Evolutionary conservation across 2,329 filamentous ascomycete genomes (phyloP), one percentile per base, ranked within the genome.

Genomic region (Fusarium sp.): DNA sequence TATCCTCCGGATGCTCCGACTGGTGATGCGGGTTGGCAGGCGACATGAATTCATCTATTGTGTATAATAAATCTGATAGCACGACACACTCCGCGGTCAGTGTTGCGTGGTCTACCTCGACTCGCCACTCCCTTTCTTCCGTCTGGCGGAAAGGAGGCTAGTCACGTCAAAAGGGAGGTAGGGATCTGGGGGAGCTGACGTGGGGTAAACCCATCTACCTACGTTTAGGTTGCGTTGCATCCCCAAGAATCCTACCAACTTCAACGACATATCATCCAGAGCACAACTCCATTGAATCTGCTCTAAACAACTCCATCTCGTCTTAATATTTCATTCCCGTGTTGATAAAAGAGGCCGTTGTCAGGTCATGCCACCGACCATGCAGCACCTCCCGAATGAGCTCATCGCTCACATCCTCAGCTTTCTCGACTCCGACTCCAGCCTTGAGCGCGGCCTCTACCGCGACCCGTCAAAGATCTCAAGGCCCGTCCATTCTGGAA

Each of bases 361-460:
- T 6, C 7, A 13, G 9, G 67, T 64, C 41, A 35, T 48, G 7
- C 6, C 59, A 14, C n/a, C 64, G 2, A 67, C 61, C 9, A 67
- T 84, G 77, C 71, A 82, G 30, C 64, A 76, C 30, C 85, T 93
- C 23, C 92, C 91, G 3, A 89, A 88, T 71, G 92, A 94, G 82
- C 82, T 93, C 54, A 81, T 92, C 25, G 80, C 87, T 62, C 84
- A 88, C 4, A 87, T 93, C 73, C 85, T 93, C 75, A 82, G 81
- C n/a, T 87, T 86, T 76, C 83, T 93, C 56, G 86, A 88, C 74
- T 76, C 77, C 0, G 79, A 84, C 3, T 85, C 88, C 11, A 87
- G 88, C 14, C 90, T 90, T 0, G 81, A 85, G 50, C 77, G 75
- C 43, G 83, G 83, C 18, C 80, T 91, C 25, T 84, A 87, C 65